Percentiles rank a stretch among this genome's conserved stretches.
These are phyloP conservation scores for Amanita fuliginea DNA, from an alignment of 768 basidiomycete species.

Conservation along the genomic window DNA sequence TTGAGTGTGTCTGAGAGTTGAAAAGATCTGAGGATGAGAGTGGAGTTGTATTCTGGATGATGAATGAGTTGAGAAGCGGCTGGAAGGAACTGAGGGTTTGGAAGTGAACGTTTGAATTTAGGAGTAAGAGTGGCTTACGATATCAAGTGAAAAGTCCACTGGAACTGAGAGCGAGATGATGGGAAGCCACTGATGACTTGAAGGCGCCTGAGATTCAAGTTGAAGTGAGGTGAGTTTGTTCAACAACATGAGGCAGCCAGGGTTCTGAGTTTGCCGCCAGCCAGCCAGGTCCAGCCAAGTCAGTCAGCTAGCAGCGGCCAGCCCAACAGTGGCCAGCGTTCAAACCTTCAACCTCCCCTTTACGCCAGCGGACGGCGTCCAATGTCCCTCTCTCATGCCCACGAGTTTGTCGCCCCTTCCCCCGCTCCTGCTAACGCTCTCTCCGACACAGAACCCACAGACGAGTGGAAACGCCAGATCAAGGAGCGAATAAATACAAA, in stretches of 20 bases:
- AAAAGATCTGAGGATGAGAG: conserved; percentile 81
- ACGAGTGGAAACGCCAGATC: conserved; percentile 5
- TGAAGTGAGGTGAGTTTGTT: background rate
- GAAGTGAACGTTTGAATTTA: too few species aligned
- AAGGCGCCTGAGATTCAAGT: too few species aligned
- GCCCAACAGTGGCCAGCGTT: too few species aligned
- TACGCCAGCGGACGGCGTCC: too few species aligned
- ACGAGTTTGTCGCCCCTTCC: background rate
- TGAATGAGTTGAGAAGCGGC: conserved; percentile 66
- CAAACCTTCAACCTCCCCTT: too few species aligned
- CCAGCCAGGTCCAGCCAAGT: background rate
- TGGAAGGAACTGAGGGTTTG: too few species aligned
- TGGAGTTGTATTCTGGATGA: conserved; percentile 91
- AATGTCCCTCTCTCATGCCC: background rate
- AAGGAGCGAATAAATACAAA: conserved; percentile 6
- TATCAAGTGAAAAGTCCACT: background rate
- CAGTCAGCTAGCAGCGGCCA: background rate
- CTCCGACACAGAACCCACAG: conserved; percentile 1
- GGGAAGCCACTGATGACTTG: background rate
- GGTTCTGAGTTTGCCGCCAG: background rate
- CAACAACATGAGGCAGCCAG: background rate
- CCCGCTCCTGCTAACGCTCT: background rate
- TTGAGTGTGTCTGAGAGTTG: conserved; percentile 21
- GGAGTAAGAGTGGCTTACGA: background rate
- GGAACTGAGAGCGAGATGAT: background rate